phyloP scores from a whole-genome alignment of 441 rosid species.

The Croton setiger region DNA sequence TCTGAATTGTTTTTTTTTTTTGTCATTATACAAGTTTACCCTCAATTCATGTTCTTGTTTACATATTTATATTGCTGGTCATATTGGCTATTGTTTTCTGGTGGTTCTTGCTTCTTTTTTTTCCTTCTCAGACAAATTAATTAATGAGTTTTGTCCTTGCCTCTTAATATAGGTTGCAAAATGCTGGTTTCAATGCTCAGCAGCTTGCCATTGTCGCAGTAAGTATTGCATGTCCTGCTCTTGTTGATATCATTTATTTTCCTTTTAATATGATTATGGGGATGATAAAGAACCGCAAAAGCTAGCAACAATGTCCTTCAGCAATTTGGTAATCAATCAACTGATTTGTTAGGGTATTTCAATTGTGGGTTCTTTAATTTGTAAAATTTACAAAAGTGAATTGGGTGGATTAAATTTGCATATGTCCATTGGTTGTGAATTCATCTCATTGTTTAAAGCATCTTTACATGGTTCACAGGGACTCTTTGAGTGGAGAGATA shows the following conservation, averaged over 20 bases:
- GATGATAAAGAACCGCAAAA: neutral
- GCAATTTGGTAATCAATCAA: neutral
- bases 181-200: conserved; percentile 64
- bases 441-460: conserved; percentile 8
- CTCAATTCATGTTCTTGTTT: no score
- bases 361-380: neutral
- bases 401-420: conserved; percentile 4
- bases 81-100: neutral
- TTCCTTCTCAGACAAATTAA: neutral
- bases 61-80: neutral
- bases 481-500: conserved; percentile 86
- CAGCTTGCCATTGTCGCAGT: conserved; percentile 86
- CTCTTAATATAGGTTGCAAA: conserved; percentile 51
- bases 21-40: neutral
- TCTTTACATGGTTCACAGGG: conserved; percentile 48
- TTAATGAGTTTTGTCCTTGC: conserved; percentile 13
- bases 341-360: neutral
- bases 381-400: neutral
- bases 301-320: conserved; percentile 1
- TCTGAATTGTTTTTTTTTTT: no score
- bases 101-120: neutral
- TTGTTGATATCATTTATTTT: conserved; percentile 9
- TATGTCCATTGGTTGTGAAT: neutral
- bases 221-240: conserved; percentile 29
- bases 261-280: conserved; percentile 13